phyloP scores from a whole-genome alignment of 2,329 filamentous ascomycete genomes.

The Colletotrichum higginsianum region DNA sequence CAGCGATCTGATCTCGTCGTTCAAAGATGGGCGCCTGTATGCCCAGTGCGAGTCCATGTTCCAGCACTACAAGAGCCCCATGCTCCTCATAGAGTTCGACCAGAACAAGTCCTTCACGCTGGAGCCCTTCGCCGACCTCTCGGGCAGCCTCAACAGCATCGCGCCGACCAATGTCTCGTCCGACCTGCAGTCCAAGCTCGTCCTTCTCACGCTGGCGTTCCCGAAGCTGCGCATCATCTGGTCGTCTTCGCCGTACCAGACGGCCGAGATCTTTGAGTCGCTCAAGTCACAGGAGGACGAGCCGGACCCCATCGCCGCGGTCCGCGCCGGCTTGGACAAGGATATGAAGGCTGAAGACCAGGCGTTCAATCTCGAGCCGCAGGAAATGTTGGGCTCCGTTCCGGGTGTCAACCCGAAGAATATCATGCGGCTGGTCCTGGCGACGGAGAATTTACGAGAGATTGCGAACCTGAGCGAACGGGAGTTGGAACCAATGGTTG shows the following conservation, averaged over 20 bases:
- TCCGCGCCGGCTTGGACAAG: conserved; percentile 83
- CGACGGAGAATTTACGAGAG: conserved; percentile 83
- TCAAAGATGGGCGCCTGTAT: conserved; percentile 92
- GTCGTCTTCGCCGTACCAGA: conserved; percentile 94
- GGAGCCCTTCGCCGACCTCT: conserved; percentile 81
- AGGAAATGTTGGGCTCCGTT: conserved; percentile 90
- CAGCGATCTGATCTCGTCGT: conserved; percentile 90
- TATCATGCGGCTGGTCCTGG: conserved; percentile 78
- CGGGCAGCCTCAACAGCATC: conserved; percentile 73
- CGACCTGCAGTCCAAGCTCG: conserved; percentile 92
- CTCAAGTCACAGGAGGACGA: conserved; percentile 92
- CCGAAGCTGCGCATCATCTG: conserved; percentile 92
- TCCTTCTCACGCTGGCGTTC: conserved; percentile 92
- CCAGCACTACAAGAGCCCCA: conserved; percentile 88
- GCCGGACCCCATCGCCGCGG: conserved; percentile 90
- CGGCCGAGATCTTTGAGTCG: conserved; percentile 95
- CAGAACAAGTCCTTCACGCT: conserved; percentile 98
- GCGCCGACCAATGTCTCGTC: conserved; percentile 71
- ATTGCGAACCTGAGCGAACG: conserved; percentile 87
- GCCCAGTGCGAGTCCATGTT: conserved; percentile 96
- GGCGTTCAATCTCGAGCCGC: conserved; percentile 85
- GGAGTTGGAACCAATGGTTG: conserved; percentile 82
- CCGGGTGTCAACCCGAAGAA: conserved; percentile 89
- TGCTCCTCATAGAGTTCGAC: conserved; percentile 98
- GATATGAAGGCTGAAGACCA: conserved; percentile 75